Base-by-base conservation (phyloP, 2,329 filamentous ascomycete genomes). In the Sclerotiophoma versabilis region DNA sequence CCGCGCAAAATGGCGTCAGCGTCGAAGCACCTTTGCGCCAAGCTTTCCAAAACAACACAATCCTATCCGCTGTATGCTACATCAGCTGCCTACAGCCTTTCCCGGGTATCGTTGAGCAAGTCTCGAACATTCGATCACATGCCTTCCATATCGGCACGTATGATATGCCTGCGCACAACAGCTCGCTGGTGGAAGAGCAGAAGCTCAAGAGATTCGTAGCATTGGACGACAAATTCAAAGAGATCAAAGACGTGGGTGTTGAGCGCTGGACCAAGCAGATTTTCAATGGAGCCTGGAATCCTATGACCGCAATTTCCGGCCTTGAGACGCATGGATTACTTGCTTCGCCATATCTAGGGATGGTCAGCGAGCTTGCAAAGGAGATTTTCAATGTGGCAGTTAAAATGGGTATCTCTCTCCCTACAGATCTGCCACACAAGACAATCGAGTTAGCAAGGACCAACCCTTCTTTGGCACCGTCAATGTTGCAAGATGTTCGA, bases 271-370 rank as follows among this genome's bases (percentile, higher is more conserved):
- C 36, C 2, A 54, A 54, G 43, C 44, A 47, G 12, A 48, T 54
- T 25, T 54, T 54, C 36, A 54, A 54, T 8, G 50, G 50, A 34
- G 50, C 50, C 5, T 54, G 50, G 50, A 54, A 48, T 47, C 50
- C 50, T 10, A 54, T 54, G 36, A 48, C 50, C 15, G 50, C 50
- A 9, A 34, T 54, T 17, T 42, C 43, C 25, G 50, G 43, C n/a
- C 43, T 54, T 20, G 50, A 54, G 9, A 54, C 50, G 5, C 49
- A 53, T 22, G 34, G 9, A 6, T 12, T 53, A 7, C 26, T 53
- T 17, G 34, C 34, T 6, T 29, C 34, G 10, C 49, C 49, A 11
- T 41, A 53, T 23, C 20, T 42, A 3, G 11, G 27, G 7, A 26
- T 30, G 5, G 43, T 53, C 5, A 34, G 22, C 10, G 19, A 41